phyloP scores from a whole-genome alignment of 257 asterid genomes.

The Nicotiana tabacum region DNA sequence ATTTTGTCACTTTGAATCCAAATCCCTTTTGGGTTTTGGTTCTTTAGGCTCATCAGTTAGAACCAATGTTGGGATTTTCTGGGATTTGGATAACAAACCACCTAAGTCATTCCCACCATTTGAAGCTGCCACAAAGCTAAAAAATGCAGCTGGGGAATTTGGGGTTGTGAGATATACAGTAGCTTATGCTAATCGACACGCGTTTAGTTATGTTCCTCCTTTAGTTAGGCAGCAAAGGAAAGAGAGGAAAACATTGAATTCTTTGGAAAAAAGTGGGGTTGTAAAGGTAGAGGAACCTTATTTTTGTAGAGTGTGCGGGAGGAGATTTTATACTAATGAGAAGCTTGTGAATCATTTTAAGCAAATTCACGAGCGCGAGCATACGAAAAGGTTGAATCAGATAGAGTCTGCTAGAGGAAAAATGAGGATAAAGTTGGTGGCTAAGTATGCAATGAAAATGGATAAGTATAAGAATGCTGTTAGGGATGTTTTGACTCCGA shows the following conservation, averaged over 20 bases:
- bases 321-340: constrained; percentile 64
- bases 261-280: constrained; percentile 49
- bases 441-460: constrained; percentile 69
- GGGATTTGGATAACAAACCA: constrained; percentile 95
- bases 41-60: constrained; percentile 22
- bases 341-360: constrained; percentile 67
- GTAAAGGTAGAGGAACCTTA: constrained; percentile 55
- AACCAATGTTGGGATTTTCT: constrained; percentile 64
- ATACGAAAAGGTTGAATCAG: constrained; percentile 67
- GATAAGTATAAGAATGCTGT: constrained; percentile 77
- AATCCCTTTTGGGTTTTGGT: constrained; percentile 16
- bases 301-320: constrained; percentile 78
- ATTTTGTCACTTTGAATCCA: constrained; percentile 27
- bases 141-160: constrained; percentile 55
- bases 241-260: constrained; percentile 43
- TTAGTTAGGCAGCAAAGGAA: constrained; percentile 42
- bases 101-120: constrained; percentile 69
- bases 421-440: constrained; percentile 72
- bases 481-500: constrained; percentile 64
- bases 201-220: constrained; percentile 77
- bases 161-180: constrained; percentile 68
- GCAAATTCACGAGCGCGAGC: constrained; percentile 81
- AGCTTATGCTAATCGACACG: constrained; percentile 73
- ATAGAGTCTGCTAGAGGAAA: constrained; percentile 81
- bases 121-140: constrained; percentile 70